Conservation (phyloP, 148 eudicot genomes). For the Limonium bicolor region DNA sequence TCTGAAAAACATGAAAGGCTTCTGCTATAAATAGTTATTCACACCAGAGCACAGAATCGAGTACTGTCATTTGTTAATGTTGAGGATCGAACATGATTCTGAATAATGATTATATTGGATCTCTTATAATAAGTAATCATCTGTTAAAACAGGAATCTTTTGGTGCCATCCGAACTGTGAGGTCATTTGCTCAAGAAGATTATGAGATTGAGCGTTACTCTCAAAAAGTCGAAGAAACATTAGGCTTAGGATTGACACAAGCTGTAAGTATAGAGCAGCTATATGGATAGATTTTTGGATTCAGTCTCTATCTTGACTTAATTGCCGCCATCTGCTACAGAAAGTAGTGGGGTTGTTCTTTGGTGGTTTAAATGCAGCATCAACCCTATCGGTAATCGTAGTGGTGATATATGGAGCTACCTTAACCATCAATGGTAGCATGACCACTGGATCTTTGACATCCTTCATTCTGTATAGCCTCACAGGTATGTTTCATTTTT, state of each 20-base stretch:
- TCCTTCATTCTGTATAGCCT: constrained; percentile 92
- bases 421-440: constrained; percentile 58
- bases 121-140: too few relatives aligned
- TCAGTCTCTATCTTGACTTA: background rate
- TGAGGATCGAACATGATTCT: too few relatives aligned
- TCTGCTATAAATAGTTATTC: too few relatives aligned
- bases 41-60: too few relatives aligned
- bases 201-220: constrained; percentile 49
- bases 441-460: constrained; percentile 73
- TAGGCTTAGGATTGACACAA: constrained; percentile 69
- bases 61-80: too few relatives aligned
- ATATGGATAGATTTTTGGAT: background rate
- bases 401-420: constrained; percentile 91
- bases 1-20: too few relatives aligned
- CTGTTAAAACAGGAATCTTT: constrained; percentile 95
- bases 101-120: too few relatives aligned
- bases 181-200: constrained; percentile 85
- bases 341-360: constrained; percentile 56
- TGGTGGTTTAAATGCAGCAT: constrained; percentile 80
- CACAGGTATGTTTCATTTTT: constrained; percentile 57
- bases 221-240: constrained; percentile 81
- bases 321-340: constrained; percentile 22
- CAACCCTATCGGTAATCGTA: constrained; percentile 67
- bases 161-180: constrained; percentile 86
- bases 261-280: constrained; percentile 42